A percentile compares a stretch with the other conserved stretches of the same genome.
Evolutionary conservation across 805 yeast genomes (phyloP).

Genomic region (Lachancea cidri): DNA sequence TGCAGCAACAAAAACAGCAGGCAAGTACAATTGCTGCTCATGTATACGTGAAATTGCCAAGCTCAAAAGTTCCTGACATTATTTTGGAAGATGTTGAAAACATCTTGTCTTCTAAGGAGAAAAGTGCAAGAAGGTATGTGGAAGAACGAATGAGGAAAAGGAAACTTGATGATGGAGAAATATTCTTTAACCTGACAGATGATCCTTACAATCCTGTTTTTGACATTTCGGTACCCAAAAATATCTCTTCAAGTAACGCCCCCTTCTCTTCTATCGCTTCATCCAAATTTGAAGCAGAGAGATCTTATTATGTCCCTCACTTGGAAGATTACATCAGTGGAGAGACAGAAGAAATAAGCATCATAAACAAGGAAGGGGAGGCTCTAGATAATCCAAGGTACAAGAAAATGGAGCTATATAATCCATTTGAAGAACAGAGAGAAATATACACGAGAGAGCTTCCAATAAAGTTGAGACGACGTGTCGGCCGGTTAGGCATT

Average conservation of each 20-base stretch:
- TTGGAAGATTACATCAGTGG: slow-evolving; percentile 30
- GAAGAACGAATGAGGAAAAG: slow-evolving; percentile 74
- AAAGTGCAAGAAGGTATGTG: slow-evolving; percentile 76
- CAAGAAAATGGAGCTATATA: slow-evolving; percentile 34
- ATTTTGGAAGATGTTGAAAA: slow-evolving; percentile 78
- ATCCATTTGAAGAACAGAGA: slow-evolving; percentile 32
- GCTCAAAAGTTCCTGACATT: slow-evolving; percentile 90
- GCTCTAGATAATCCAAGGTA: slow-evolving; percentile 20
- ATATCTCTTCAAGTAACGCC: slow-evolving; percentile 54
- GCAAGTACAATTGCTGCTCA: slow-evolving; percentile 37
- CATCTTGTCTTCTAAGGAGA: slow-evolving; percentile 68
- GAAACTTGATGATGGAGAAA: slow-evolving; percentile 58
- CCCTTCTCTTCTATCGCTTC: slow-evolving; percentile 79
- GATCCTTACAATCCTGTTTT: slow-evolving; percentile 80
- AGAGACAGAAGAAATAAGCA: slow-evolving; percentile 19
- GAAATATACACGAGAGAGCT: slow-evolving; percentile 36
- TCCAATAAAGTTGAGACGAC: slow-evolving; percentile 59
- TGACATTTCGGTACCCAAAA: slow-evolving; percentile 54
- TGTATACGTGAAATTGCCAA: slow-evolving; percentile 82
- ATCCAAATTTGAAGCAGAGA: slow-evolving; percentile 58
- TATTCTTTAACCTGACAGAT: slow-evolving; percentile 81
- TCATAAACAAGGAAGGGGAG: slow-evolving; percentile 30
- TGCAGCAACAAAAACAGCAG: slow-evolving; percentile 18
- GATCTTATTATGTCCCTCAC: slow-evolving; percentile 43
- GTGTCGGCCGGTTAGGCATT: slow-evolving; percentile 68